Conservation (phyloP, 805 yeast species). For the Lipomyces starkeyi region DNA sequence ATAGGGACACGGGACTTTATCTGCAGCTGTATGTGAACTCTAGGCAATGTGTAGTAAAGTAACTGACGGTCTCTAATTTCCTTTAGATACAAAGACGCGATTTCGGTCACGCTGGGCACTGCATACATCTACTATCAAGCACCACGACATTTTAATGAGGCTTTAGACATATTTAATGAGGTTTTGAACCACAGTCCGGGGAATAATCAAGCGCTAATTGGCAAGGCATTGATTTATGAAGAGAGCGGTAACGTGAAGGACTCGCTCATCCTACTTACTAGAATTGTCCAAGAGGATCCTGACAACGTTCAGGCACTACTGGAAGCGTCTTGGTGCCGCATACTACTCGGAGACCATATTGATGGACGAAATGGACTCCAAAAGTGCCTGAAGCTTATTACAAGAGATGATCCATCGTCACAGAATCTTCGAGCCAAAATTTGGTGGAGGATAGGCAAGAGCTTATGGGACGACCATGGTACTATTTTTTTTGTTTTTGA, state of each 20-base stretch:
- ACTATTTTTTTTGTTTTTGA: not conserved
- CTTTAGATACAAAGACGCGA: conserved; percentile 17
- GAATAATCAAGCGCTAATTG: conserved; percentile 70
- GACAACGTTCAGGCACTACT: conserved; percentile 63
- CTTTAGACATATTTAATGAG: conserved; percentile 70
- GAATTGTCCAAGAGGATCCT: conserved; percentile 58
- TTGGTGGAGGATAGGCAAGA: conserved; percentile 76
- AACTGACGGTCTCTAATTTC: not conserved
- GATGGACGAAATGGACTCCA: conserved; percentile 61
- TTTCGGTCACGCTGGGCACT: conserved; percentile 59
- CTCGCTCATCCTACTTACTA: conserved; percentile 60
- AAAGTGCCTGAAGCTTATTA: conserved; percentile 52
- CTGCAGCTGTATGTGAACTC: conserved; percentile 6
- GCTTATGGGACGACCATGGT: conserved; percentile 51
- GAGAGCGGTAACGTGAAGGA: conserved; percentile 63
- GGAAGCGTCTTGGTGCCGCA: conserved; percentile 80
- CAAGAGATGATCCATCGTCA: conserved; percentile 60
- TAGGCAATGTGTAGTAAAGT: not conserved
- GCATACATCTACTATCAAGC: conserved; percentile 86
- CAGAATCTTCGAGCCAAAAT: conserved; percentile 63
- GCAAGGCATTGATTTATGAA: conserved; percentile 77
- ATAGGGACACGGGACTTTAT: conserved; percentile 12
- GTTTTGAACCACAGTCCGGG: conserved; percentile 56
- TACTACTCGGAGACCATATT: conserved; percentile 57
- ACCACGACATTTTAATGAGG: conserved; percentile 82